These are phyloP conservation scores for Heliamphora exappendiculata DNA, from an alignment of 148 eudicot species.

Conservation along the genomic window DNA sequence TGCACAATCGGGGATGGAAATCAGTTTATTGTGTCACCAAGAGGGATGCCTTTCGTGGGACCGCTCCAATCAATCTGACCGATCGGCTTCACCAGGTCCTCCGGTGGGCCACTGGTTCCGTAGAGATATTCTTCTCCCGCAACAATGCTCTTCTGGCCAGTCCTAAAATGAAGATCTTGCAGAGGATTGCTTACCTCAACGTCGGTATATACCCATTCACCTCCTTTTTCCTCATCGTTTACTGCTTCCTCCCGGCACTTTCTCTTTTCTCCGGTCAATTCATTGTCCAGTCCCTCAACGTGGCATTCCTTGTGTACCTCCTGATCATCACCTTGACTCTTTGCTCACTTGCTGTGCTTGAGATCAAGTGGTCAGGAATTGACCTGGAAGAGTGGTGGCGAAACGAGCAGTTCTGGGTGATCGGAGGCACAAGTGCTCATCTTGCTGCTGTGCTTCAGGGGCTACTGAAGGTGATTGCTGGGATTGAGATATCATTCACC, in stretches of 20 bases:
- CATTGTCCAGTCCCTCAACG: constrained; percentile 66
- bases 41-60: constrained; percentile 88
- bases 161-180: constrained; percentile 60
- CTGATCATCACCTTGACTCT: constrained; percentile 65
- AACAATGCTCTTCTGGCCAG: constrained; percentile 83
- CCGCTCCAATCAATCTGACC: constrained; percentile 89
- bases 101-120: constrained; percentile 96
- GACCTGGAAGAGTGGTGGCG: constrained; percentile 92
- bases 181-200: constrained; percentile 76
- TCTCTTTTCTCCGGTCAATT: constrained; percentile 90
- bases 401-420: constrained; percentile 93
- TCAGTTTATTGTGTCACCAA: constrained; percentile 87
- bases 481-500: constrained; percentile 85
- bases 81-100: constrained; percentile 95
- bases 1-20: constrained; percentile 95
- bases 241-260: constrained; percentile 90
- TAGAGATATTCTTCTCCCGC: constrained; percentile 90
- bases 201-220: constrained; percentile 96
- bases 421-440: constrained; percentile 95
- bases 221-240: constrained; percentile 77
- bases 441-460: constrained; percentile 93
- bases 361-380: constrained; percentile 93
- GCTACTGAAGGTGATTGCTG: constrained; percentile 73
- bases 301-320: constrained; percentile 74
- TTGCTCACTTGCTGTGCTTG: constrained; percentile 63